phyloP scores from a whole-genome alignment of 2,329 filamentous ascomycete species.

The Phialophora macrospora region DNA sequence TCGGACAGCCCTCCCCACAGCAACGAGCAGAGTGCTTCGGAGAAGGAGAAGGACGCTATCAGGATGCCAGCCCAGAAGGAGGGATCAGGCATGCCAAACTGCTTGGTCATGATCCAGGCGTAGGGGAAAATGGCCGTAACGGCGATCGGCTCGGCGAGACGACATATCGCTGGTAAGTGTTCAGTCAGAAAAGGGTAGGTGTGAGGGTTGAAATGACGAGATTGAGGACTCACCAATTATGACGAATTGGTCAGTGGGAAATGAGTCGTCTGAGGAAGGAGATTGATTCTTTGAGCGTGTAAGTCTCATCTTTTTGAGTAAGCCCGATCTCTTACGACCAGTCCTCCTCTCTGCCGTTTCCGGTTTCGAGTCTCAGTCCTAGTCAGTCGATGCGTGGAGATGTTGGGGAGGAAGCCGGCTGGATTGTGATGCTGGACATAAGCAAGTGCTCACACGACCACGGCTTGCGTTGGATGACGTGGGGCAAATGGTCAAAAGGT shows the following conservation, averaged over 20 bases:
- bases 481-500: neutral
- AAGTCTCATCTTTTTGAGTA: constrained; percentile 62
- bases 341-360: constrained; percentile 25
- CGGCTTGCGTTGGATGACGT: neutral
- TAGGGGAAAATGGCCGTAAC: constrained; percentile 94
- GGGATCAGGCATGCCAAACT: constrained; percentile 74
- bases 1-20: constrained; percentile 87
- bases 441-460: neutral
- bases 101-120: constrained; percentile 79
- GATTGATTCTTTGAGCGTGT: constrained; percentile 61
- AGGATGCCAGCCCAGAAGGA: constrained; percentile 87
- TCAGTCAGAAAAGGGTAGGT: constrained; percentile 15
- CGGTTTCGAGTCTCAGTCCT: neutral
- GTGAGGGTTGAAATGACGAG: neutral
- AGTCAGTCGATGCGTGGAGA: constrained; percentile 12
- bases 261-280: constrained; percentile 65
- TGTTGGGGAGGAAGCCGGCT: neutral
- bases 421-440: neutral
- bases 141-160: constrained; percentile 88
- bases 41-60: constrained; percentile 82
- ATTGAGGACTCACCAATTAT: constrained; percentile 69
- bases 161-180: constrained; percentile 73
- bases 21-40: constrained; percentile 82
- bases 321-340: constrained; percentile 58
- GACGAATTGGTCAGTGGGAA: constrained; percentile 81